Evolutionary conservation across 2,329 filamentous ascomycete genomes (phyloP).

Genomic region (Arthrinium phaeospermum): DNA sequence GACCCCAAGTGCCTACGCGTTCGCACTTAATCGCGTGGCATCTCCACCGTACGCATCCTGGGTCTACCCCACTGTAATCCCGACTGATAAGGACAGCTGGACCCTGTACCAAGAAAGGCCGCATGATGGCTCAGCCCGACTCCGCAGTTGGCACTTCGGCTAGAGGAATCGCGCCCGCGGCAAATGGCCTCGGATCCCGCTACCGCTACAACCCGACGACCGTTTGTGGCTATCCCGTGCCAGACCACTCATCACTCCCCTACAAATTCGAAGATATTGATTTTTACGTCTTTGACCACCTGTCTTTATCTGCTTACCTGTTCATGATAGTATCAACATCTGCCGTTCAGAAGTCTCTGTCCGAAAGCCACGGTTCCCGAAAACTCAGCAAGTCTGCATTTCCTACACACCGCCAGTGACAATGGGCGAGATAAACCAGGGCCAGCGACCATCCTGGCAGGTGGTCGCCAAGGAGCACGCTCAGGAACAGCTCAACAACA

Average conservation of each 20-base stretch:
- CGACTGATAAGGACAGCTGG: neutral
- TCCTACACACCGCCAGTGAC: neutral
- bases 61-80: neutral
- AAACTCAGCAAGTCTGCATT: neutral
- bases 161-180: neutral
- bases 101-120: neutral
- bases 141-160: neutral
- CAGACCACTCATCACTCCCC: neutral
- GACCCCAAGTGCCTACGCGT: neutral
- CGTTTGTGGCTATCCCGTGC: neutral
- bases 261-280: neutral
- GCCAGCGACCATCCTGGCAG: neutral
- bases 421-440: neutral
- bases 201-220: neutral
- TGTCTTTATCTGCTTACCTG: neutral
- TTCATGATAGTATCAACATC: neutral
- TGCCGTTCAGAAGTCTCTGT: neutral
- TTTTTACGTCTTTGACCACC: neutral
- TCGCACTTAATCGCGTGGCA: neutral
- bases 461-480: conserved; percentile 24
- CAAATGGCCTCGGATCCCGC: neutral
- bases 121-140: neutral
- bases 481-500: conserved; percentile 22
- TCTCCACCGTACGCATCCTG: neutral
- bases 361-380: neutral